Evolutionary conservation across 1,139 yeast genomes (phyloP), one percentile per base, ranked within the genome.

Genomic region (Diutina ranongensis): DNA sequence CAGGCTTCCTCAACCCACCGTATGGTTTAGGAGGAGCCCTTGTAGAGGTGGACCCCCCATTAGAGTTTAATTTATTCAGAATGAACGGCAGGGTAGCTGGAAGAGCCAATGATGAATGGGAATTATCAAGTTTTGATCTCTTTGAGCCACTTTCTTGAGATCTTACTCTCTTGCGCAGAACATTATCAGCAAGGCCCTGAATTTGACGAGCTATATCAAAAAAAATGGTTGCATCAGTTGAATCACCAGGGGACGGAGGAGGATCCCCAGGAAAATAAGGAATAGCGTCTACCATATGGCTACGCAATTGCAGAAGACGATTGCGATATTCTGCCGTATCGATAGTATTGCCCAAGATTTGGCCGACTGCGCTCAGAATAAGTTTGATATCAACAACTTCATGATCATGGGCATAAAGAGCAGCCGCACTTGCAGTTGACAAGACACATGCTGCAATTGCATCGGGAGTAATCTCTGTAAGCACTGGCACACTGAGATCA

Each of bases 61-160:
- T 9, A 3, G 40, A 21, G 15, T 25, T 16, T 13, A 38, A 18
- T 18, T 38, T 38, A 25, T 38, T 38, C 42, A 25, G 33, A 25
- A 38, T 38, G n/a, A 38, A 38, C 16, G 42, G 42, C 42, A 38
- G 42, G 8, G 32, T 38, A 20, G 31, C 42, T 5, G 42, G 42
- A 1, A 38, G 33, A 15, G 42, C 42, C 4, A 38, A 16, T 10
- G 42, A 25, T 3, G 42, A 27, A 9, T 25, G n/a, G 3, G 22
- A 32, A 8, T 20, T 13, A n/a, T 22, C 32, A 8, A 15, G 28
- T 27, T 38, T 38, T 10, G n/a, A 18, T 9, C 32, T 16, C n/a
- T 22, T 22, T 4, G 42, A 22, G 12, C 10, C 10, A 3, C 18
- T n/a, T 9, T n/a, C 42, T 20, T 15, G 42, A n/a, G 22, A n/a